These are phyloP conservation scores for Magnusiomyces clavatus DNA, from an alignment of 1,139 yeast genomes.

Conservation along the genomic window DNA sequence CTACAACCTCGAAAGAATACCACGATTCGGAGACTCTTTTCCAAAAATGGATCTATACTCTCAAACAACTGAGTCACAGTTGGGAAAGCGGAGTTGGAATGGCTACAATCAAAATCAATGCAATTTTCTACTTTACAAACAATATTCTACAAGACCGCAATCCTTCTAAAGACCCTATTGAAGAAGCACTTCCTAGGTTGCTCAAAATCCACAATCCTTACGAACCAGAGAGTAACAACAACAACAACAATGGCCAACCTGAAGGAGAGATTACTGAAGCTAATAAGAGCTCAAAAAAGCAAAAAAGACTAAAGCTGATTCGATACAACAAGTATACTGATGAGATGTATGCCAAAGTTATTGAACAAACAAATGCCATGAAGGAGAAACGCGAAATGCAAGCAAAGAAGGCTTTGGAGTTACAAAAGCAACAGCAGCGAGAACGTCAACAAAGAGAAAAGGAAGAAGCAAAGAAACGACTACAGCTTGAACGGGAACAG, in stretches of 20 bases:
- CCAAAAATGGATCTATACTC: conserved; percentile 30
- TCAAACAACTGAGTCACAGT: conserved; percentile 25
- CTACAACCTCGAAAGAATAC: conserved; percentile 27
- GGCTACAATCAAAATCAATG: conserved; percentile 31
- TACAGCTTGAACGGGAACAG: too few species aligned
- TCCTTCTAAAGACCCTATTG: neutral
- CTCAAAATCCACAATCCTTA: neutral
- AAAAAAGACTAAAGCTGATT: neutral
- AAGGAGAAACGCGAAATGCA: too few species aligned
- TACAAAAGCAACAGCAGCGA: too few species aligned
- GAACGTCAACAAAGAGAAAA: too few species aligned
- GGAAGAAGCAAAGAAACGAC: too few species aligned
- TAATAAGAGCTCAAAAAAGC: neutral
- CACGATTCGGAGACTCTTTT: conserved; percentile 25
- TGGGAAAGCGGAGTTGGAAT: conserved; percentile 35
- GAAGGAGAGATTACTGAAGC: neutral
- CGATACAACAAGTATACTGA: too few species aligned
- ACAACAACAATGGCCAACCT: neutral
- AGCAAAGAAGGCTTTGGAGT: too few species aligned
- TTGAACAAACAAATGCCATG: too few species aligned
- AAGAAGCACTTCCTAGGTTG: neutral
- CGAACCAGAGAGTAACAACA: neutral
- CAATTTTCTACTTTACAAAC: conserved; percentile 29
- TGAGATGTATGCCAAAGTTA: too few species aligned
- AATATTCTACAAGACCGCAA: conserved; percentile 15